A percentile compares a stretch with the other conserved stretches of the same genome.
Evolutionary conservation across 306 rosid genomes (phyloP).

Genomic region (Luffa aegyptiaca): DNA sequence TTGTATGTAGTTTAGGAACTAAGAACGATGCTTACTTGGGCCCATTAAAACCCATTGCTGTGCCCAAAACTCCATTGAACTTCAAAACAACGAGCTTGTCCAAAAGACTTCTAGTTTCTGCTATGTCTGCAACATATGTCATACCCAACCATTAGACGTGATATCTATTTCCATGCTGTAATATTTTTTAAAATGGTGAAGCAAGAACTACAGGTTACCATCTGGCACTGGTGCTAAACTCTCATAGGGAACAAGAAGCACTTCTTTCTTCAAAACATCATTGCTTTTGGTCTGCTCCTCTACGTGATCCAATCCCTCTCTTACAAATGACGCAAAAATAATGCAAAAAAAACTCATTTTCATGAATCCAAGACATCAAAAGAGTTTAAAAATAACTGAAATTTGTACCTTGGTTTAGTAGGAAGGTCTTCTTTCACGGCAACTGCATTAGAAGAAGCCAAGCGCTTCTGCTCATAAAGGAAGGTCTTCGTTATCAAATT

Average conservation of each 20-base stretch:
- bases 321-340: constrained; percentile 8
- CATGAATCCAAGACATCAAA: not conserved
- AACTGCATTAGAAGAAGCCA: constrained; percentile 13
- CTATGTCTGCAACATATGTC: constrained; percentile 25
- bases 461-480: constrained; percentile 28
- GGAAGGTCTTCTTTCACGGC: not conserved
- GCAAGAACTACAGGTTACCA: constrained; percentile 24
- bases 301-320: constrained; percentile 24
- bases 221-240: constrained; percentile 28
- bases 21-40: constrained; percentile 37
- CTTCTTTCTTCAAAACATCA: constrained; percentile 21
- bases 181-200: not conserved
- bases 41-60: constrained; percentile 36
- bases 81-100: constrained; percentile 65
- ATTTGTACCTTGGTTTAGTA: constrained; percentile 20
- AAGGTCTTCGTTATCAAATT: constrained; percentile 73
- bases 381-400: not conserved
- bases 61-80: constrained; percentile 34
- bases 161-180: not conserved
- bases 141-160: not conserved
- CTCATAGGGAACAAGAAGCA: constrained; percentile 42
- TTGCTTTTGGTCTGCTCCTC: constrained; percentile 28
- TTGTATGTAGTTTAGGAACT: not conserved
- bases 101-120: constrained; percentile 41
- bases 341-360: not conserved